Evolutionary conservation across 2,329 filamentous ascomycete species (phyloP).

Genomic region (Penicillium sclerotigenum): DNA sequence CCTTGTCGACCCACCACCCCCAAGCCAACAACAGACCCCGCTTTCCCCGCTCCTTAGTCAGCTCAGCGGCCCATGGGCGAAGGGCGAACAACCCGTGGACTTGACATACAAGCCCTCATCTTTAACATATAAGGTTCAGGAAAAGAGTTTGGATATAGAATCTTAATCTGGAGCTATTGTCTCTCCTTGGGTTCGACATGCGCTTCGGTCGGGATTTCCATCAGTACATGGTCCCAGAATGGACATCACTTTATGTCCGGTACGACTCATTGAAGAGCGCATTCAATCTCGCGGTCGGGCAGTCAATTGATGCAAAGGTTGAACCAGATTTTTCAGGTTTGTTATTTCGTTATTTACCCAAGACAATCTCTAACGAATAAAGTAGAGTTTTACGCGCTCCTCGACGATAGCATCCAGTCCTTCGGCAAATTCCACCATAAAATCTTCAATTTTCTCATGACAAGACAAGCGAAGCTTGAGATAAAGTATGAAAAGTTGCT

Average conservation of each 20-base stretch:
- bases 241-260: conserved; percentile 27
- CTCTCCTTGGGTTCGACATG: conserved; percentile 19
- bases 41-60: background rate
- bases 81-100: background rate
- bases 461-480: background rate
- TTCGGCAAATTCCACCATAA: background rate
- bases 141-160: background rate
- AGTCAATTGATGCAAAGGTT: background rate
- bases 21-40: too few species aligned
- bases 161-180: background rate
- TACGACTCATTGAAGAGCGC: conserved; percentile 28
- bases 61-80: background rate
- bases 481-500: background rate
- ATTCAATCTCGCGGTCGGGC: conserved; percentile 12
- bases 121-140: background rate
- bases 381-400: background rate
- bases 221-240: conserved; percentile 25
- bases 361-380: background rate
- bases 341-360: background rate
- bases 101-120: background rate
- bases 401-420: background rate
- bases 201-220: conserved; percentile 31
- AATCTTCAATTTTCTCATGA: background rate
- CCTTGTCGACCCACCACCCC: too few species aligned
- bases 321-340: background rate